Percentiles rank a stretch among this genome's conserved stretches.
phyloP scores from a whole-genome alignment of 352 stramenopile species.

The Phytopythium delawarense region DNA sequence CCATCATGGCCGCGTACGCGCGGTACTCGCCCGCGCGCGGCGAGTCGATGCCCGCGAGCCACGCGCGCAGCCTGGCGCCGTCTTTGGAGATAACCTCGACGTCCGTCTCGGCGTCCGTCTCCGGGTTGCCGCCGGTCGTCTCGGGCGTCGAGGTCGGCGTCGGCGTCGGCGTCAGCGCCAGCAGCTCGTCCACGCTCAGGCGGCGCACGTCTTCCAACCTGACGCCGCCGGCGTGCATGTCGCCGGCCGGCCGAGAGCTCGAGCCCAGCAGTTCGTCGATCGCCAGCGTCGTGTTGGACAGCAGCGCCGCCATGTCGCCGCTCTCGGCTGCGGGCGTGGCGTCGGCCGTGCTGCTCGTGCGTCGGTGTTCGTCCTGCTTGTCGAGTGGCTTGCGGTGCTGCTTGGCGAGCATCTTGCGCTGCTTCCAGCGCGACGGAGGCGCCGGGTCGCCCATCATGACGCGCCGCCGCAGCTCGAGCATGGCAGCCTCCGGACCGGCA shows the following conservation, averaged over 20 bases:
- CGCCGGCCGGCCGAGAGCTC: slow-evolving; percentile 13
- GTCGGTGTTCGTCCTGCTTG: slow-evolving; percentile 11
- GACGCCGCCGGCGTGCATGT: slow-evolving; percentile 20
- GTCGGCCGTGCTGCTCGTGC: slow-evolving; percentile 14
- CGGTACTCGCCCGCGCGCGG: slow-evolving; percentile 45
- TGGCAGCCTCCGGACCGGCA: slow-evolving; percentile 36
- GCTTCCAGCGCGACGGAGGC: slow-evolving; percentile 31
- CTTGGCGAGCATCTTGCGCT: slow-evolving; percentile 31
- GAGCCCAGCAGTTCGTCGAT: slow-evolving; percentile 42
- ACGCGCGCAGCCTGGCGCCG: slow-evolving; percentile 30
- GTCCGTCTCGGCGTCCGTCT: slow-evolving; percentile 26
- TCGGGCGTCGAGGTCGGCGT: slow-evolving; percentile 18
- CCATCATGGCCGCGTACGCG: slow-evolving; percentile 51
- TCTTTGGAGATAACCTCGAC: slow-evolving; percentile 15
- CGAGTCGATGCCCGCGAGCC: slow-evolving; percentile 51
- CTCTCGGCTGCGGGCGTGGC: slow-evolving; percentile 6
- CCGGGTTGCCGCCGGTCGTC: slow-evolving; percentile 28
- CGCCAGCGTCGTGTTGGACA: slow-evolving; percentile 44
- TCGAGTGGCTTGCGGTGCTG: slow-evolving; percentile 10
- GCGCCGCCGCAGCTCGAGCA: slow-evolving; percentile 64
- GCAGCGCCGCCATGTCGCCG: slow-evolving; percentile 19
- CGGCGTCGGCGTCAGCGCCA: slow-evolving; percentile 23
- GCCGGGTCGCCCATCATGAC: slow-evolving; percentile 48
- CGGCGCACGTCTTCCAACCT: slow-evolving; percentile 37
- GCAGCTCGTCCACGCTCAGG: slow-evolving; percentile 54